Evolutionary conservation across 2,329 filamentous ascomycete genomes (phyloP), one percentile per base, ranked within the genome.

Genomic region (Coniella vitis): DNA sequence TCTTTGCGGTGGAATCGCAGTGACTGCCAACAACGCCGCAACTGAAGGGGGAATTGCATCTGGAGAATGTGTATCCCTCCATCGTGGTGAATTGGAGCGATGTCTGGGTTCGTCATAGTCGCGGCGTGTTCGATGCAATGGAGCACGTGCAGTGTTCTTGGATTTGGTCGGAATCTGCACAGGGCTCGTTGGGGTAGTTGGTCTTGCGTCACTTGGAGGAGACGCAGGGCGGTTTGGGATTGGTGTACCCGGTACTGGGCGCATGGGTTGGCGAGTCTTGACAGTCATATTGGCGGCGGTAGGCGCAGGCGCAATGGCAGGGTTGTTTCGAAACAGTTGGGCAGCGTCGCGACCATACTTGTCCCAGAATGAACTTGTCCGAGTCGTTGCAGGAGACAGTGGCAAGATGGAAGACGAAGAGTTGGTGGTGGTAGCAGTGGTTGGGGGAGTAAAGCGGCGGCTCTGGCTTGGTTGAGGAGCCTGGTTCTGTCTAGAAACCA

Each of bases 21-120:
- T 84, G 46, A 81, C 69, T 29, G 81, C 81, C 31, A 84, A 67
- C 22, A 84, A 66, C 12, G 78, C 78, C 5, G 78, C 78, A 22
- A 84, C 72, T 0, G 79, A 81, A 0, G 79, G 72, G 4, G 80
- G 75, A 19, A 84, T 69, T 14, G 71, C 66, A 49, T 80, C 76
- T 5, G 76, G 71, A 1, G 73, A 73, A 59, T 75, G 73, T 2
- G 68, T 62, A 47, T 75, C 69, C 51, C 64, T 66, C 8, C 64
- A 61, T 36, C 63, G 64, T 34, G 61, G 64, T 17, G 57, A 47
- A 37, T 48, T 57, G 9, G 61, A 54, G 19, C 60, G 60, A 35
- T 63, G 63, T 45, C 63, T 63, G 38, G 66, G 65, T 43, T 70
- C 65, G 21, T 60, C 61, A 50, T 66, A 61, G 25, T 47, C 12